Conservation (phyloP, 2,329 filamentous ascomycete genomes). For the Fusarium piperis region DNA sequence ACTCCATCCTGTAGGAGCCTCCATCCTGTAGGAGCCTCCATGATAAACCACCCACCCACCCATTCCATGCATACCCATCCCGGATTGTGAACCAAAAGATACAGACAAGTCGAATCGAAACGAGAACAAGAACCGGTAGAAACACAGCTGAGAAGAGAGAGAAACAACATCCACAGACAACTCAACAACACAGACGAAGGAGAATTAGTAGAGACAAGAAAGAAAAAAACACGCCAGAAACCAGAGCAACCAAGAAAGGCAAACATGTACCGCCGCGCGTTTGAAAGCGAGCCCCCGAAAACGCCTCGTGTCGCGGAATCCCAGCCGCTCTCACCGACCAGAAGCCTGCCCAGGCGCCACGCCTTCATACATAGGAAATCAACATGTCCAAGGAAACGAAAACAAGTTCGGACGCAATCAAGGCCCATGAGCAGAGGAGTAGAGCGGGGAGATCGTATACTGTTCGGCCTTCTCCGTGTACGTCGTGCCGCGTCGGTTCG, state of each 20-base stretch:
- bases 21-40: constrained; percentile 8
- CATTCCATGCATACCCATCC: constrained; percentile 10
- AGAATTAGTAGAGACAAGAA: neutral
- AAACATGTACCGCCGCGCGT: constrained; percentile 4
- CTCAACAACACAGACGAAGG: neutral
- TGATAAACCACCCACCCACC: constrained; percentile 8
- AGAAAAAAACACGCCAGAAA: constrained; percentile 2
- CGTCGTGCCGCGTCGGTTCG: neutral
- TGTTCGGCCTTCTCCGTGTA: constrained; percentile 5
- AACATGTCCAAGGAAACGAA: constrained; percentile 15
- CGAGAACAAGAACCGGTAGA: neutral
- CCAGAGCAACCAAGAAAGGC: constrained; percentile 11
- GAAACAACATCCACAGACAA: neutral
- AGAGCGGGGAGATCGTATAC: constrained; percentile 14
- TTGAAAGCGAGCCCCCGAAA: constrained; percentile 23
- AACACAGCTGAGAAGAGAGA: constrained; percentile 19
- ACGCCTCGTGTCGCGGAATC: constrained; percentile 41
- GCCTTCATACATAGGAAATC: constrained; percentile 35
- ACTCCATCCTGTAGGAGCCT: constrained; percentile 4
- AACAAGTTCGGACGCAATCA: constrained; percentile 2
- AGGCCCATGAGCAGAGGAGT: constrained; percentile 18
- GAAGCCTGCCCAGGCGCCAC: constrained; percentile 44
- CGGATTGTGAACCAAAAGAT: constrained; percentile 16
- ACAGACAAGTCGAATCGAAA: constrained; percentile 7
- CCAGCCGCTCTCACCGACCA: constrained; percentile 53